Evolutionary conservation across 108 stramenopile genomes (phyloP).

Genomic region (Asterionellopsis glacialis): DNA sequence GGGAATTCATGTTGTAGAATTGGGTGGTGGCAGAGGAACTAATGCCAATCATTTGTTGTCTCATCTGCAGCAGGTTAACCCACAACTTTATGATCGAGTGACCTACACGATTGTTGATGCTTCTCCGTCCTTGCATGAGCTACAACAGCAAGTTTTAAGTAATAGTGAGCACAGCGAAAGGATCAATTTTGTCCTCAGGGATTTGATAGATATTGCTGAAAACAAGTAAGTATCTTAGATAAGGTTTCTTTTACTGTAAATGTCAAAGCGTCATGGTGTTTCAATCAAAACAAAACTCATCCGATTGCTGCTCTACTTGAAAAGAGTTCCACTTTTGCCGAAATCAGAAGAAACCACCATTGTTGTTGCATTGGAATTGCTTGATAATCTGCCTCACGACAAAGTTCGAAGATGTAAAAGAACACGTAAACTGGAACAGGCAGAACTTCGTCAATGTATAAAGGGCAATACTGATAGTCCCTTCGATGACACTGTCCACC

Average conservation of each 20-base stretch:
- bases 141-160: constrained; percentile 36
- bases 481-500: neutral
- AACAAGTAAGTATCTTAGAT: constrained; percentile 29
- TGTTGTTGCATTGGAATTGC: constrained; percentile 66
- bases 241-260: neutral
- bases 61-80: constrained; percentile 37
- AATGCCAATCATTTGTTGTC: constrained; percentile 67
- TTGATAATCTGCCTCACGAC: constrained; percentile 86
- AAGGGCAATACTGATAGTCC: neutral
- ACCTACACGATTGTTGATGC: constrained; percentile 75
- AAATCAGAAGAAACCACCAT: constrained; percentile 52
- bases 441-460: constrained; percentile 22
- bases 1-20: constrained; percentile 46
- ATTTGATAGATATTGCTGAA: constrained; percentile 75
- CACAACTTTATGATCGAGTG: constrained; percentile 49
- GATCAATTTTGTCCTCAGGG: constrained; percentile 46
- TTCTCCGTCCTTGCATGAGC: constrained; percentile 59
- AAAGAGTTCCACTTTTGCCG: constrained; percentile 27
- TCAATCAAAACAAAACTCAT: neutral
- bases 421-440: constrained; percentile 52
- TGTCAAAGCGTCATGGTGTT: no score
- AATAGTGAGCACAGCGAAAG: constrained; percentile 41
- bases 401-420: constrained; percentile 43
- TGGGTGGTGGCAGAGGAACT: constrained; percentile 81
- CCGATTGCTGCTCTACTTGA: neutral